These are phyloP conservation scores for Protea cynaroides DNA, from an alignment of 164 flowering plant genomes.

Conservation along the genomic window DNA sequence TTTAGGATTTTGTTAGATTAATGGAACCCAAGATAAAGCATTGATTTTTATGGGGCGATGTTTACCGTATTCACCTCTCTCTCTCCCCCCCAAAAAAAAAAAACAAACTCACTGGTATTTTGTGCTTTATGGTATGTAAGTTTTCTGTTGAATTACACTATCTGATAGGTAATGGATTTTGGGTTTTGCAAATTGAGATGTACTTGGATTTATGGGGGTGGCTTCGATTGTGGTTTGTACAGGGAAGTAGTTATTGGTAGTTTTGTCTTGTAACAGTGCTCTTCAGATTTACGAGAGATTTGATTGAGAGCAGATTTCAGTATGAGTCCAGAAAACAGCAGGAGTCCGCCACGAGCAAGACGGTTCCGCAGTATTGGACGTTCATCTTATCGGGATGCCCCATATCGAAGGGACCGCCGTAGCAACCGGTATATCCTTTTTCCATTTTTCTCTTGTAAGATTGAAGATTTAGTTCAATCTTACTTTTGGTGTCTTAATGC, in stretches of 20 bases:
- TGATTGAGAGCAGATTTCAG: background rate
- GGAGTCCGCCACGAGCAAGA: constrained; percentile 26
- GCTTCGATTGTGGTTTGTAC: constrained; percentile 21
- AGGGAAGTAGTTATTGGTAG: constrained; percentile 13
- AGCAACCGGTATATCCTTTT: constrained; percentile 15
- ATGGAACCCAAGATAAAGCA: background rate
- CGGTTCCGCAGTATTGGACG: constrained; percentile 27
- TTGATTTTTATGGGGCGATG: background rate
- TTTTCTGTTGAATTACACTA: no score
- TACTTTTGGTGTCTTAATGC: no score
- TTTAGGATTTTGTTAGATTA: background rate
- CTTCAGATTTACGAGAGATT: constrained; percentile 5
- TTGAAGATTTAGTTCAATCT: no score
- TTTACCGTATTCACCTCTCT: background rate
- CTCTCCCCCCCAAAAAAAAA: no score
- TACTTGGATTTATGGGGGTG: constrained; percentile 15
- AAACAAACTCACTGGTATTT: background rate
- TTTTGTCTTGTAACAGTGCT: background rate
- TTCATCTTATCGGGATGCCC: constrained; percentile 28
- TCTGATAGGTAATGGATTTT: no score
- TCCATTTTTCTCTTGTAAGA: background rate
- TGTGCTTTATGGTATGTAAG: background rate
- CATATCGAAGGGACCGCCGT: constrained; percentile 29
- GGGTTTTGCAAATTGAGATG: constrained; percentile 5
- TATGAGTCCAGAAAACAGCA: constrained; percentile 23